Conservation (phyloP, 2,329 filamentous ascomycete genomes). For the Hypoxylon sp. region DNA sequence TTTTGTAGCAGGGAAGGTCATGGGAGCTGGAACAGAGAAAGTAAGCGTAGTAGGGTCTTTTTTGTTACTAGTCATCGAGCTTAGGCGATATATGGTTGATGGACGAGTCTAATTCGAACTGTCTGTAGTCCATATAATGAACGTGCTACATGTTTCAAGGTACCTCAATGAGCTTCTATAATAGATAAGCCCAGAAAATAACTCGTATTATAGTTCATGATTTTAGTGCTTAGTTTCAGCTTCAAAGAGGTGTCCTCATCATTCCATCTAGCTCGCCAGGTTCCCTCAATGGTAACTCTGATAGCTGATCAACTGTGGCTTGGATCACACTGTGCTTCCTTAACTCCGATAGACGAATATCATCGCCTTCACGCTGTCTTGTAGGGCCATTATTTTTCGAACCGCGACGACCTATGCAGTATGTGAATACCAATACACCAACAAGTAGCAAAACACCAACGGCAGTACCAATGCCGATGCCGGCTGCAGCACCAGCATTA, state of each 20-base stretch:
- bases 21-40: conserved; percentile 11
- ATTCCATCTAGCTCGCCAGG: neutral
- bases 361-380: neutral
- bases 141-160: neutral
- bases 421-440: neutral
- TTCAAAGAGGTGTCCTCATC: neutral
- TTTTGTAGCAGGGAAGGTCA: conserved; percentile 19
- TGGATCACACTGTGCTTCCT: neutral
- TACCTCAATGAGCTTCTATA: too few relatives aligned
- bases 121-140: neutral
- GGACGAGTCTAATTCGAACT: neutral
- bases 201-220: neutral
- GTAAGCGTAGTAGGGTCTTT: neutral
- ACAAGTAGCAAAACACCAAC: neutral
- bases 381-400: neutral
- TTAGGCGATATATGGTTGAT: neutral
- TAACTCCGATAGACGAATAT: neutral
- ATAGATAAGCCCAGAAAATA: neutral
- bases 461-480: neutral
- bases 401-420: neutral
- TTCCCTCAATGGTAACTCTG: neutral
- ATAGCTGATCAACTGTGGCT: neutral
- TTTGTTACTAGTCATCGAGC: neutral
- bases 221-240: neutral
- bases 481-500: neutral